Percentiles rank a stretch among this genome's conserved stretches.
Evolutionary conservation across 225 moss, liverwort and hornwort species (phyloP).

Genomic region (Sphagnum contortum): DNA sequence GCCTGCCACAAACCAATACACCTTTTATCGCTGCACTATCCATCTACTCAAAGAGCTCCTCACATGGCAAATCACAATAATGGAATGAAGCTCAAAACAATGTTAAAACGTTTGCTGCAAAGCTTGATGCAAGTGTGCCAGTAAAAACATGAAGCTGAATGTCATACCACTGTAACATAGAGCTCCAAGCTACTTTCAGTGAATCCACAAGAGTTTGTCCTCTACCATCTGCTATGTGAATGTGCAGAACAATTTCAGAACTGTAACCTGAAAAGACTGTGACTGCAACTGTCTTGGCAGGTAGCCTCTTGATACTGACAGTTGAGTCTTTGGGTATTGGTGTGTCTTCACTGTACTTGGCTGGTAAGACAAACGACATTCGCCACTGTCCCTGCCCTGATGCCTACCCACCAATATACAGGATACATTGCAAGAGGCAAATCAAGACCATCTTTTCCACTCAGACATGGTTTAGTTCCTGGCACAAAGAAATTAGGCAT

Average conservation of each 20-base stretch:
- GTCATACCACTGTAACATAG: too few relatives aligned
- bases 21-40: background rate
- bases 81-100: background rate
- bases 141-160: too few relatives aligned
- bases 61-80: background rate
- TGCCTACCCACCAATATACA: constrained; percentile 24
- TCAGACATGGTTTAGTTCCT: too few relatives aligned
- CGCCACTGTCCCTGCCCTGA: constrained; percentile 49
- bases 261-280: constrained; percentile 55
- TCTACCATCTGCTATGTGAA: background rate
- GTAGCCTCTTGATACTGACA: constrained; percentile 59
- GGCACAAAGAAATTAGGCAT: too few relatives aligned
- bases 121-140: too few relatives aligned
- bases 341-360: constrained; percentile 69
- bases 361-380: constrained; percentile 83
- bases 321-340: constrained; percentile 68
- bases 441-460: too few relatives aligned
- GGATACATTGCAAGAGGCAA: too few relatives aligned
- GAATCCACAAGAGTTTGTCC: background rate
- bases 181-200: background rate
- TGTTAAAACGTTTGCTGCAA: background rate
- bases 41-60: background rate
- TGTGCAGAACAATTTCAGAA: background rate
- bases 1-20: constrained; percentile 16
- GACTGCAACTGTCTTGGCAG: constrained; percentile 71